Base-by-base conservation (phyloP, 1,284 basidiomycete species). In the Mycena sp. region DNA sequence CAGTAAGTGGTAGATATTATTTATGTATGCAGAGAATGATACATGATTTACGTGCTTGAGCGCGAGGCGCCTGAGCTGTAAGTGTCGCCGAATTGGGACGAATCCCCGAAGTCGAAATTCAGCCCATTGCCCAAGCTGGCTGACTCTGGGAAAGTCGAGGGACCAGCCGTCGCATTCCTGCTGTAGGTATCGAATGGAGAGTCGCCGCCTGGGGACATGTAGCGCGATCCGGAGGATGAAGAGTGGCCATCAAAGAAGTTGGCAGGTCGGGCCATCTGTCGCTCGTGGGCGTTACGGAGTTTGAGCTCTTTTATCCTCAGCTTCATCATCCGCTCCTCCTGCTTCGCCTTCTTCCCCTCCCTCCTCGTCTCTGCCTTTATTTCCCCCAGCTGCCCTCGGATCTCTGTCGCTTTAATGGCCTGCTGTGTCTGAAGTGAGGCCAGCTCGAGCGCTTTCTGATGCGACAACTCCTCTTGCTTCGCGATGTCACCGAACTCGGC, bases 281-380 rank as follows among this genome's bases (percentile, higher is more conserved):
- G 30, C 43, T 45, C 54, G 32, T 57, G 55, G 32, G 29, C 55
- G 16, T 48, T 4, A 5, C 35, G 19, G 30, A 57, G 21, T 45
- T 49, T 46, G 19, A 57, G 44, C 45, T 48, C 44, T 35, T 49
- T 56, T 21, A 45, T 45, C 55, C 40, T 57, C 11, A 50, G 49
- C 32, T 50, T 50, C 49, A 38, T 25, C 30, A 37, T 35, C 49
- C 49, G 35, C 46, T 48, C 46, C 46, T 30, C 28, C n/a, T 21
- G 46, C 29, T 48, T 48, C 29, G 10, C 46, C 46, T 48, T 14
- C 29, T 32, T 26, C 12, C 3, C 46, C 28, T 32, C 3, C 40
- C n/a, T 23, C 16, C 46, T n/a, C 29, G 28, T 30, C 3, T 48
- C 46, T 17, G 29, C 53, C 17, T 41, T 40, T 28, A 17, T 21